A percentile compares a stretch with the other conserved stretches of the same genome.
Evolutionary conservation across 495 filamentous ascomycete genomes (phyloP).

Genomic region (Neurospora tetrasperma): DNA sequence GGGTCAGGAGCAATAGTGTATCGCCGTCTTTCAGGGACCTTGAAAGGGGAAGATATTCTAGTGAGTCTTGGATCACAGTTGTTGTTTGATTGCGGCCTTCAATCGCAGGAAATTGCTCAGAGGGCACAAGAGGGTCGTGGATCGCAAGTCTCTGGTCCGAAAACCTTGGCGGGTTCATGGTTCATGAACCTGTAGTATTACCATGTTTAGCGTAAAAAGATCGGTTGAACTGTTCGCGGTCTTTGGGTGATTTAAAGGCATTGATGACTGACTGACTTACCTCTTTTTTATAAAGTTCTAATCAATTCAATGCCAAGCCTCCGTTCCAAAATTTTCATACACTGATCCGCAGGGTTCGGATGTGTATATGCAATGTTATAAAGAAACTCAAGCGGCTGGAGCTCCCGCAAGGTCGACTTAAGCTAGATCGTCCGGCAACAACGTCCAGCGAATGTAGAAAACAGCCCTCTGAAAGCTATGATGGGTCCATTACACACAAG

Average conservation of each 20-base stretch:
- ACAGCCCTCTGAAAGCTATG: background rate
- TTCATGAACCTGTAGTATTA: background rate
- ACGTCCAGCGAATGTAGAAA: background rate
- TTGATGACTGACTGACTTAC: background rate
- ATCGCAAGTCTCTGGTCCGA: background rate
- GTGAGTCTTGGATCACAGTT: slow-evolving; percentile 23
- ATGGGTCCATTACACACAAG: background rate
- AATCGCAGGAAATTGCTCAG: background rate
- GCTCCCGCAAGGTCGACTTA: background rate
- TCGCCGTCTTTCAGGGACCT: slow-evolving; percentile 33
- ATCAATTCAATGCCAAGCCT: background rate
- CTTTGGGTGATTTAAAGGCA: background rate
- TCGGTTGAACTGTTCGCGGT: background rate
- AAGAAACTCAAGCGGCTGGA: background rate
- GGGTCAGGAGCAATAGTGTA: slow-evolving; percentile 49
- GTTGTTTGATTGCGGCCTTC: slow-evolving; percentile 3
- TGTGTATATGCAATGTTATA: background rate
- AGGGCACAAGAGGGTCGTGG: background rate
- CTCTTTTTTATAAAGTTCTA: background rate
- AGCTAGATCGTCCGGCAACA: background rate
- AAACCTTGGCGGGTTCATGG: background rate
- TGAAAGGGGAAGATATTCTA: slow-evolving; percentile 32
- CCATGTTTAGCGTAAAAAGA: background rate
- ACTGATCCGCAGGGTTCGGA: background rate
- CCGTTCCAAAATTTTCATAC: background rate